Conservation (phyloP, 164 flowering plant genomes). For the Tetracentron sinense region DNA sequence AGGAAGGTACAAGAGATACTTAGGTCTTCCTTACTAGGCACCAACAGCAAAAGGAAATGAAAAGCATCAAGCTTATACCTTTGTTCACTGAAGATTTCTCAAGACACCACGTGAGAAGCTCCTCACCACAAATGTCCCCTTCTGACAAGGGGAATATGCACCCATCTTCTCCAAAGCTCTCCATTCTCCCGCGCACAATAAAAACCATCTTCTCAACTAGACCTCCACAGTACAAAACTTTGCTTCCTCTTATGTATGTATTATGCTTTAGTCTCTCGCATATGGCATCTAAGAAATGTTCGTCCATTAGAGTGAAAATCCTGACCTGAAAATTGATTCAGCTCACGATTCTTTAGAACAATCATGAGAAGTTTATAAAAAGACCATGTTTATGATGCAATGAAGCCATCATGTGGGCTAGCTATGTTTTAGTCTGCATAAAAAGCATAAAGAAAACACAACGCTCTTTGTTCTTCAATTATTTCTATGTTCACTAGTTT, state of each 20-base stretch:
- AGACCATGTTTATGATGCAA: not conserved
- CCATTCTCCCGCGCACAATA: constrained; percentile 76
- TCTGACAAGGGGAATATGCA: constrained; percentile 38
- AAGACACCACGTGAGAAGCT: constrained; percentile 84
- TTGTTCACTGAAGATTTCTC: constrained; percentile 51
- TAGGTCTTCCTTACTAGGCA: no score
- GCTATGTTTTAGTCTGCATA: no score
- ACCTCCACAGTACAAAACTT: constrained; percentile 44
- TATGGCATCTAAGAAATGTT: constrained; percentile 62
- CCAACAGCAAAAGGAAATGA: not conserved
- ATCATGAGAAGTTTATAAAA: not conserved
- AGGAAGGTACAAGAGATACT: no score
- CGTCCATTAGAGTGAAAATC: constrained; percentile 65
- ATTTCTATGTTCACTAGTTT: no score
- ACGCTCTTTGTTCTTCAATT: no score
- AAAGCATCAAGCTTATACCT: no score
- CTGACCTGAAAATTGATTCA: constrained; percentile 43
- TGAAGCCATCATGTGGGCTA: no score
- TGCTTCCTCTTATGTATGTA: constrained; percentile 61
- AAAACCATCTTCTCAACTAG: constrained; percentile 58
- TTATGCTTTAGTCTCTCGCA: constrained; percentile 65
- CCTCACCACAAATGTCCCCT: constrained; percentile 84
- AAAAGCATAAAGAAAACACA: no score
- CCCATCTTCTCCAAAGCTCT: constrained; percentile 47
- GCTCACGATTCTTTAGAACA: no score